A percentile compares a stretch with the other conserved stretches of the same genome.
phyloP scores from a whole-genome alignment of 192 early-diverging fungal species.

The Lobosporangium transversale region DNA sequence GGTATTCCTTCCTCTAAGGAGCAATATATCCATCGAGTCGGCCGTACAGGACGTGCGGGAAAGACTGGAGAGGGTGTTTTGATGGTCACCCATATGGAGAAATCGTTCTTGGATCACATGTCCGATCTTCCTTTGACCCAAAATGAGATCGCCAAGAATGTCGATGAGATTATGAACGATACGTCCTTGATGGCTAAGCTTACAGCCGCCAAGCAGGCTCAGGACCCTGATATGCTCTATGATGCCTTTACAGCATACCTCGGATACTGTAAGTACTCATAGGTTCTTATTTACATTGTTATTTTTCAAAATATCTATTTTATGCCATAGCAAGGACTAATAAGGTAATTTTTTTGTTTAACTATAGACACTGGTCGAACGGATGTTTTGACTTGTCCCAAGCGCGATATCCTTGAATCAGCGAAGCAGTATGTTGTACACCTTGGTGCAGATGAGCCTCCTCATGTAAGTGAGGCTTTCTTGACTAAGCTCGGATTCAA shows the following conservation, averaged over 20 bases:
- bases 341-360: too few species aligned
- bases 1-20: slow-evolving; percentile 85
- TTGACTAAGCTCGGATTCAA: slow-evolving; percentile 55
- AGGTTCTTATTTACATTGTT: background rate
- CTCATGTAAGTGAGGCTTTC: slow-evolving; percentile 54
- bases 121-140: slow-evolving; percentile 66
- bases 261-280: slow-evolving; percentile 52
- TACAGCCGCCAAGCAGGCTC: slow-evolving; percentile 44
- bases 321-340: background rate
- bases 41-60: slow-evolving; percentile 96
- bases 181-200: slow-evolving; percentile 10
- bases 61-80: slow-evolving; percentile 88
- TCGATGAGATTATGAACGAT: slow-evolving; percentile 48
- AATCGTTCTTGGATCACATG: slow-evolving; percentile 70
- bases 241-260: slow-evolving; percentile 70
- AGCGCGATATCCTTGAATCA: slow-evolving; percentile 42
- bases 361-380: slow-evolving; percentile 55
- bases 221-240: slow-evolving; percentile 60
- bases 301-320: background rate
- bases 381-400: slow-evolving; percentile 49
- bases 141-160: slow-evolving; percentile 54
- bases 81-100: slow-evolving; percentile 82
- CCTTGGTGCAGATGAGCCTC: slow-evolving; percentile 56
- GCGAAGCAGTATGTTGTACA: slow-evolving; percentile 48
- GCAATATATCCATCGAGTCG: slow-evolving; percentile 96